Conservation (phyloP, 2,329 filamentous ascomycete species). For the Diaporthe citri region DNA sequence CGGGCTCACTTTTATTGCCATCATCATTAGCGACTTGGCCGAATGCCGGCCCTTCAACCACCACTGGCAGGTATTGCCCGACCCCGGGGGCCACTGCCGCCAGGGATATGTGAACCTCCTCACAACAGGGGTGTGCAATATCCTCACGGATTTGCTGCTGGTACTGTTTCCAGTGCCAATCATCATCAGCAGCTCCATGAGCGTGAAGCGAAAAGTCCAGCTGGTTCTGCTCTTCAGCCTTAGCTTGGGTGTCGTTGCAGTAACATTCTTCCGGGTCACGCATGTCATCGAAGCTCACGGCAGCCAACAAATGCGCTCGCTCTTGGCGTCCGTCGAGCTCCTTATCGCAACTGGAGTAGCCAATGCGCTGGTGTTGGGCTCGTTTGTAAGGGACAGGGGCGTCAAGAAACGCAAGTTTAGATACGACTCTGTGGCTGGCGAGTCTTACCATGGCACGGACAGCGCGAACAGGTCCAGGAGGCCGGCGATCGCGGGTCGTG, state of each 20-base stretch:
- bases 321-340: conserved; percentile 91
- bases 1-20: conserved; percentile 80
- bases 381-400: conserved; percentile 91
- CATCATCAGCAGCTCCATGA: conserved; percentile 83
- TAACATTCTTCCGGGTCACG: conserved; percentile 86
- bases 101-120: conserved; percentile 89
- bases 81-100: conserved; percentile 87
- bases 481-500: conserved; percentile 66
- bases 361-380: conserved; percentile 90
- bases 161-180: conserved; percentile 92
- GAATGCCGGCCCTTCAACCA: conserved; percentile 84
- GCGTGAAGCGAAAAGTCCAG: conserved; percentile 80
- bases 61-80: conserved; percentile 87
- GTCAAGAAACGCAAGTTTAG: conserved; percentile 90
- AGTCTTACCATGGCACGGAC: conserved; percentile 54
- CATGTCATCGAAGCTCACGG: conserved; percentile 79
- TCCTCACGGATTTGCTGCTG: conserved; percentile 88
- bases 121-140: conserved; percentile 90
- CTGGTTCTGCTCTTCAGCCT: conserved; percentile 86
- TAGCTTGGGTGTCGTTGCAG: conserved; percentile 82
- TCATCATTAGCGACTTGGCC: conserved; percentile 83
- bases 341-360: conserved; percentile 88
- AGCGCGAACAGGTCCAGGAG: conserved; percentile 70
- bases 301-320: conserved; percentile 86
- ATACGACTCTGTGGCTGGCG: conserved; percentile 64